phyloP scores from a whole-genome alignment of 2,329 filamentous ascomycete species.

The Sordariomycetes sp. region DNA sequence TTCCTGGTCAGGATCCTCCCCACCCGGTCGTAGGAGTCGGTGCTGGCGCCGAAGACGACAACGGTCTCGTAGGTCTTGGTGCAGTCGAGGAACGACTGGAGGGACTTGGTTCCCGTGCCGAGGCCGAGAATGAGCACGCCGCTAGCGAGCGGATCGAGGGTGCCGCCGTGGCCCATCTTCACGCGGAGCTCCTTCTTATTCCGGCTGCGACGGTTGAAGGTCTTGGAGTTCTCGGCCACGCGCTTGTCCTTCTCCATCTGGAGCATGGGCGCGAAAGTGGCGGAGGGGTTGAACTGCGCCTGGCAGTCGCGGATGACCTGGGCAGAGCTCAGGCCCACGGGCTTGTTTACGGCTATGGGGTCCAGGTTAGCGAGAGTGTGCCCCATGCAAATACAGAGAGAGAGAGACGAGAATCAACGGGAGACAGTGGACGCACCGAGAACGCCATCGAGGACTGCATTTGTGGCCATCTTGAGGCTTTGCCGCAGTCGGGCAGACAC shows the following conservation, averaged over 20 bases:
- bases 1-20: slow-evolving; percentile 73
- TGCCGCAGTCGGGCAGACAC: not conserved
- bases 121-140: slow-evolving; percentile 85
- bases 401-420: not conserved
- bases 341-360: slow-evolving; percentile 78
- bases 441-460: slow-evolving; percentile 43
- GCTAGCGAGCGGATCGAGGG: slow-evolving; percentile 86
- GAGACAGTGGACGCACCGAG: slow-evolving; percentile 34
- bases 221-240: slow-evolving; percentile 43
- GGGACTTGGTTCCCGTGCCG: slow-evolving; percentile 75
- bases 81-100: slow-evolving; percentile 71
- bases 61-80: slow-evolving; percentile 90
- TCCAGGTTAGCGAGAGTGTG: slow-evolving; percentile 3
- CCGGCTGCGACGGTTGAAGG: slow-evolving; percentile 46
- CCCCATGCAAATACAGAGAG: slow-evolving; percentile 2
- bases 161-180: slow-evolving; percentile 95
- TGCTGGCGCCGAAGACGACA: slow-evolving; percentile 82
- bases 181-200: slow-evolving; percentile 56
- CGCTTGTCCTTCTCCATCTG: slow-evolving; percentile 47
- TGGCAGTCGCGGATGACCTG: slow-evolving; percentile 87
- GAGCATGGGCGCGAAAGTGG: slow-evolving; percentile 69
- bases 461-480: slow-evolving; percentile 38
- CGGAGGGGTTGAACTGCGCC: slow-evolving; percentile 69
- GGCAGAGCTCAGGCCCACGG: slow-evolving; percentile 74
- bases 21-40: slow-evolving; percentile 81